Conservation (phyloP, 305 asterid species). For the Fraxinus floribunda region DNA sequence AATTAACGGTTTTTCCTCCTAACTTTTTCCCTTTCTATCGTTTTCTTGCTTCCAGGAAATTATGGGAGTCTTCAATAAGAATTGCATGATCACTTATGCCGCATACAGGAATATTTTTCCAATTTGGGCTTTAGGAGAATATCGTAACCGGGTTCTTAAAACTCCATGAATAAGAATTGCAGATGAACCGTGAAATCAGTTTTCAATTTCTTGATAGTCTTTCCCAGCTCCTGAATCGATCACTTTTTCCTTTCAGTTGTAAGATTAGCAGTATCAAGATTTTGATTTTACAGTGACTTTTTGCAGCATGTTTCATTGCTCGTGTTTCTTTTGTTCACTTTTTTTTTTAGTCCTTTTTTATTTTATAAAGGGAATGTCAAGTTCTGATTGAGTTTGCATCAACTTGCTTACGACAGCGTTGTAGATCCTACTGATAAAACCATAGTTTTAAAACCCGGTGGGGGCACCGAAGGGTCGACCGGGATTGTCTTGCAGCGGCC, state of each 20-base stretch:
- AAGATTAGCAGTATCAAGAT: not conserved
- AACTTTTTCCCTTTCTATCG: not conserved
- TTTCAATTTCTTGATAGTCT: not conserved
- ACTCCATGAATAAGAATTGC: conserved; percentile 23
- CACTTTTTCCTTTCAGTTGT: not conserved
- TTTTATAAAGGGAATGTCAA: not conserved
- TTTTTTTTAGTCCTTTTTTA: not conserved
- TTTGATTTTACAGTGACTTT: not conserved
- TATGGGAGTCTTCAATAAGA: conserved; percentile 18
- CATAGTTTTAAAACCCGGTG: not conserved
- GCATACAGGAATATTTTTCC: conserved; percentile 25
- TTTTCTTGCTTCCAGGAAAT: conserved; percentile 15
- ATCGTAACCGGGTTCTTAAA: conserved; percentile 8
- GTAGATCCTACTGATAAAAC: not conserved
- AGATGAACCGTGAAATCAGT: conserved; percentile 1
- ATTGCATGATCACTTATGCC: conserved; percentile 11
- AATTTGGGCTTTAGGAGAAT: conserved; percentile 28
- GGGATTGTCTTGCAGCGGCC: not conserved
- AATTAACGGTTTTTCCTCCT: too few relatives aligned
- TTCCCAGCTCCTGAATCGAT: not conserved
- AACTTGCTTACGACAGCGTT: not conserved
- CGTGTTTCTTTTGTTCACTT: not conserved
- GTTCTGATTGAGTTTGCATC: not conserved
- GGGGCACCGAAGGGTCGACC: not conserved
- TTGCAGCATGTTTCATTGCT: not conserved